Evolutionary conservation across 208 protist species (phyloP).

Genomic region (Leptomonas pyrrhocoris): DNA sequence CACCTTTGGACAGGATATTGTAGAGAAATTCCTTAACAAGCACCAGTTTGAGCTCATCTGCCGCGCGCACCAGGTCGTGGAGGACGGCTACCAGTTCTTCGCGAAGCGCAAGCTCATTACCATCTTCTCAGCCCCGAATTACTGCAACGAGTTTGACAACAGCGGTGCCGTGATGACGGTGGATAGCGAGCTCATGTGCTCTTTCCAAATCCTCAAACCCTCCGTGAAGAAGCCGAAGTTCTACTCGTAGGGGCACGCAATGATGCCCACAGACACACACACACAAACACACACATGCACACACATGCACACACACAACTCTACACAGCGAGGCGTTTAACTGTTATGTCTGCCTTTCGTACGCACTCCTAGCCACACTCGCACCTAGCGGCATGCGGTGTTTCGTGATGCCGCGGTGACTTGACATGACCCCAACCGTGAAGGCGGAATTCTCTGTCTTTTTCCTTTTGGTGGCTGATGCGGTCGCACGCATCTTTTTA

Average conservation of each 20-base stretch:
- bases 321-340: no score
- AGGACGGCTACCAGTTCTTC: slow-evolving; percentile 97
- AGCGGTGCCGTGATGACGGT: slow-evolving; percentile 99
- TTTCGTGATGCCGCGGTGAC: not conserved
- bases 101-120: slow-evolving; percentile 95
- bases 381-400: not conserved
- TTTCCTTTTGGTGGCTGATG: not conserved
- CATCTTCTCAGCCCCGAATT: slow-evolving; percentile 98
- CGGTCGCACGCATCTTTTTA: not conserved
- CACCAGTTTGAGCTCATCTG: slow-evolving; percentile 97
- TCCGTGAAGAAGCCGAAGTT: slow-evolving; percentile 90
- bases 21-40: slow-evolving; percentile 95
- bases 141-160: slow-evolving; percentile 99
- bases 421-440: no score
- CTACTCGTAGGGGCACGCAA: slow-evolving; percentile 46
- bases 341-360: no score
- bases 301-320: not conserved
- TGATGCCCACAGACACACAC: not conserved
- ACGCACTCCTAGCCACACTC: no score
- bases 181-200: slow-evolving; percentile 98
- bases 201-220: slow-evolving; percentile 97
- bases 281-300: not conserved
- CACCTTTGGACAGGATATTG: slow-evolving; percentile 92
- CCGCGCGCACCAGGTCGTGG: slow-evolving; percentile 97
- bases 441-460: not conserved